phyloP scores from a whole-genome alignment of 805 yeast genomes.

The Pichia thaimueangensis region DNA sequence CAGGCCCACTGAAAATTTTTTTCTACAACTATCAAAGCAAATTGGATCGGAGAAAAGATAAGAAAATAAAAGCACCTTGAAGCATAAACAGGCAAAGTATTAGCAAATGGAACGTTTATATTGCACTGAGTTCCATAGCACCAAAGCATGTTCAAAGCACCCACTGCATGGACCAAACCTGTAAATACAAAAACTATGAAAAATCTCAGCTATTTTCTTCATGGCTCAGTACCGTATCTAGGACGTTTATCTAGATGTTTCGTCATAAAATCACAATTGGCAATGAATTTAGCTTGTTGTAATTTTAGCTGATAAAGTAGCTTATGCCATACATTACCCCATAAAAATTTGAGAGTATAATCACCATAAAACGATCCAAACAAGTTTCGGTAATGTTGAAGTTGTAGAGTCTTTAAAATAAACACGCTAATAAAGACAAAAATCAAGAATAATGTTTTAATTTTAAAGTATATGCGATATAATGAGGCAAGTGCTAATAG shows the following conservation, averaged over 20 bases:
- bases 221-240: not conserved
- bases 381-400: slow-evolving; percentile 10
- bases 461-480: slow-evolving; percentile 12
- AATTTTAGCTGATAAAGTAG: slow-evolving; percentile 13
- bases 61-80: slow-evolving; percentile 16
- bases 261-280: slow-evolving; percentile 1
- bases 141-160: slow-evolving; percentile 14
- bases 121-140: slow-evolving; percentile 7
- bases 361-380: slow-evolving; percentile 14
- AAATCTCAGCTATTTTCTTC: slow-evolving; percentile 2
- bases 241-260: not conserved
- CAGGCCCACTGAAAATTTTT: not conserved
- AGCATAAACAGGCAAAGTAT: not conserved
- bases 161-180: slow-evolving; percentile 15
- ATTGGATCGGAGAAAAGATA: slow-evolving; percentile 16
- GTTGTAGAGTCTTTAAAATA: not conserved
- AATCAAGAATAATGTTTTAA: slow-evolving; percentile 5
- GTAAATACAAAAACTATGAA: slow-evolving; percentile 13
- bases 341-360: slow-evolving; percentile 13
- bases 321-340: slow-evolving; percentile 17
- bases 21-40: slow-evolving; percentile 12
- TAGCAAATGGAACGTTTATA: slow-evolving; percentile 10
- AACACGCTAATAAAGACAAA: slow-evolving; percentile 3
- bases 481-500: slow-evolving; percentile 6
- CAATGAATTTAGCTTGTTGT: slow-evolving; percentile 5